Conservation (phyloP, 768 basidiomycete species). For the Mycena metata region DNA sequence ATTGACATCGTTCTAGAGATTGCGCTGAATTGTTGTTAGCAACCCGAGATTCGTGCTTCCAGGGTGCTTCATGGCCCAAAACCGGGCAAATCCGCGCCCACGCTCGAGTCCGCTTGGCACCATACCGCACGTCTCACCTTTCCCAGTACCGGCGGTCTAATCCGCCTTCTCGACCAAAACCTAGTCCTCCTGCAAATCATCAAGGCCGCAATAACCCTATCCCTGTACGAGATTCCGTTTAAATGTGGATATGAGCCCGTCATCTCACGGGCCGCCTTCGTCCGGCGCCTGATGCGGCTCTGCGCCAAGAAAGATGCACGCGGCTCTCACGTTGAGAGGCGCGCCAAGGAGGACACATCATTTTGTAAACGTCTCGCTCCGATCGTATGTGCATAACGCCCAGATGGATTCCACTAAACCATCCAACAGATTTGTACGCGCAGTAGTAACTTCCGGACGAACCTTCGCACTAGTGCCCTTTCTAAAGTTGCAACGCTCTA, state of each 20-base stretch:
- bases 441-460: no score
- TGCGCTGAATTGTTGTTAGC: not conserved
- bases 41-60: not conserved
- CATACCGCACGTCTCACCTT: not conserved
- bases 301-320: no score
- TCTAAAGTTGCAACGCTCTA: no score
- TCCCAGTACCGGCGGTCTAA: not conserved
- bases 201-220: not conserved
- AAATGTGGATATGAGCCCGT: not conserved
- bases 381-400: no score
- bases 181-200: not conserved
- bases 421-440: no score
- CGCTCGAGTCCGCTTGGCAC: not conserved
- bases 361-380: no score
- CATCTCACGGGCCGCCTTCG: no score
- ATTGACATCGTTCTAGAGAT: not conserved
- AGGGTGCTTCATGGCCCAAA: not conserved
- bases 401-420: no score
- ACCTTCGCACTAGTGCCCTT: no score
- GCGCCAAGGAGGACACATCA: no score
- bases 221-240: not conserved
- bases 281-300: no score
- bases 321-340: no score
- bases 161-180: slow-evolving; percentile 1
- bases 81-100: not conserved